Percentiles rank a stretch among this genome's conserved stretches.
Evolutionary conservation across 768 basidiomycete genomes (phyloP).

Genomic region (Dacryopinax spathularia): DNA sequence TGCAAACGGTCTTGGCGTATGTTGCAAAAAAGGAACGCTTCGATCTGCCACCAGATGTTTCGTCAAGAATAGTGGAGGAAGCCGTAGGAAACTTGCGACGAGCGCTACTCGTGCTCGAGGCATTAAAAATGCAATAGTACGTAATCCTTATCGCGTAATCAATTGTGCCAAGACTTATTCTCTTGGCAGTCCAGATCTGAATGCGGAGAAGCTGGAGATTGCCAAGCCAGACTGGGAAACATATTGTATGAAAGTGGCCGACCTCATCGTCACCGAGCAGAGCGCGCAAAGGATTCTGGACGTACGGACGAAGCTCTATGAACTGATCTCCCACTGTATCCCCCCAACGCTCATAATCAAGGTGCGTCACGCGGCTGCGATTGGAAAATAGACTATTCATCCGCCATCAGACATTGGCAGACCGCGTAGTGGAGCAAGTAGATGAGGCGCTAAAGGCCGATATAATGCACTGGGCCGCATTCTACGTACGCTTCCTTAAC

Average conservation of each 20-base stretch:
- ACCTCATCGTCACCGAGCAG: slow-evolving; percentile 80
- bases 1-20: slow-evolving; percentile 58
- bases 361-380: slow-evolving; percentile 31
- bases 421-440: slow-evolving; percentile 69
- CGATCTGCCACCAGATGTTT: slow-evolving; percentile 62
- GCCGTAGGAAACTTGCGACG: slow-evolving; percentile 86
- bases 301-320: slow-evolving; percentile 85
- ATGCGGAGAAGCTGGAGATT: slow-evolving; percentile 52
- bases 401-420: slow-evolving; percentile 64
- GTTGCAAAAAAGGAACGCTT: slow-evolving; percentile 73
- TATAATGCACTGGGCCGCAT: slow-evolving; percentile 95
- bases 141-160: slow-evolving; percentile 18
- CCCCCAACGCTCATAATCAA: slow-evolving; percentile 84
- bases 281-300: slow-evolving; percentile 79
- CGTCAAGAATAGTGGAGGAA: slow-evolving; percentile 61
- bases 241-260: slow-evolving; percentile 84
- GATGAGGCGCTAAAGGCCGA: slow-evolving; percentile 85
- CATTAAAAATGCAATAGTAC: slow-evolving; percentile 91
- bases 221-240: slow-evolving; percentile 99
- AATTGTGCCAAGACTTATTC: background rate
- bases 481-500: slow-evolving; percentile 49
- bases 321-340: slow-evolving; percentile 91
- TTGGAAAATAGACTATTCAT: background rate
- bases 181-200: slow-evolving; percentile 55
- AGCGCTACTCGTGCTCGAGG: slow-evolving; percentile 86